These are phyloP conservation scores for Aureobasidium namibiae DNA, from an alignment of 2,329 filamentous ascomycete genomes.

Conservation along the genomic window DNA sequence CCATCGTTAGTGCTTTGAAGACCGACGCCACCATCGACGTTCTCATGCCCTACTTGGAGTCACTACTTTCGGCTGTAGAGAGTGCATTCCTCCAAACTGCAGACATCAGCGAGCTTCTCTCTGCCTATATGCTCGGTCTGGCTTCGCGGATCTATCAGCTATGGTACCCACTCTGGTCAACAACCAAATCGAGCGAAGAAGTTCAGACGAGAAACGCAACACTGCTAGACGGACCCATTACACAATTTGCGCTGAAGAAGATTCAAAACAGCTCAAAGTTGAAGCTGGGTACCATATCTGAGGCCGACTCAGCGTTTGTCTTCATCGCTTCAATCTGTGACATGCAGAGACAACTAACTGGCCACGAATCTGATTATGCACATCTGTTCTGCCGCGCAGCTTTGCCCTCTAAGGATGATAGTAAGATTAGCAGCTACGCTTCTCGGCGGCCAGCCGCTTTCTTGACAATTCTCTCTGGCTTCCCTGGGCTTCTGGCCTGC, in stretches of 20 bases:
- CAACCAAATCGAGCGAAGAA: not conserved
- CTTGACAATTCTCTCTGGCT: not conserved
- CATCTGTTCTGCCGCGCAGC: constrained; percentile 2
- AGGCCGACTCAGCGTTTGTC: constrained; percentile 9
- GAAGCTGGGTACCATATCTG: not conserved
- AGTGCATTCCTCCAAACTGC: not conserved
- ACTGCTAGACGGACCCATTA: not conserved
- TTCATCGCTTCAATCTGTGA: constrained; percentile 12
- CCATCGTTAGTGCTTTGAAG: constrained; percentile 1
- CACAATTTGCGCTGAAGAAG: not conserved
- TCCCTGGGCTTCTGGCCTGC: not conserved
- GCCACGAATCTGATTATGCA: not conserved
- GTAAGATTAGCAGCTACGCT: not conserved
- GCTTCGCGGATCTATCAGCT: not conserved
- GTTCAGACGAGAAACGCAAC: not conserved
- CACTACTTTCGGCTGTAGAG: not conserved
- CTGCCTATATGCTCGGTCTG: not conserved
- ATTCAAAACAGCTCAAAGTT: not conserved
- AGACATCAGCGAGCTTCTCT: not conserved
- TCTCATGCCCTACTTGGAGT: not conserved
- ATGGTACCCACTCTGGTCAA: constrained; percentile 11
- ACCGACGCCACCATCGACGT: constrained; percentile 11
- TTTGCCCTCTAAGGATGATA: not conserved
- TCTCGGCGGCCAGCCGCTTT: not conserved
- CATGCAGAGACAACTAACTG: not conserved